Conservation (phyloP, 2,329 filamentous ascomycete genomes). For the Podosphaera leucotricha region DNA sequence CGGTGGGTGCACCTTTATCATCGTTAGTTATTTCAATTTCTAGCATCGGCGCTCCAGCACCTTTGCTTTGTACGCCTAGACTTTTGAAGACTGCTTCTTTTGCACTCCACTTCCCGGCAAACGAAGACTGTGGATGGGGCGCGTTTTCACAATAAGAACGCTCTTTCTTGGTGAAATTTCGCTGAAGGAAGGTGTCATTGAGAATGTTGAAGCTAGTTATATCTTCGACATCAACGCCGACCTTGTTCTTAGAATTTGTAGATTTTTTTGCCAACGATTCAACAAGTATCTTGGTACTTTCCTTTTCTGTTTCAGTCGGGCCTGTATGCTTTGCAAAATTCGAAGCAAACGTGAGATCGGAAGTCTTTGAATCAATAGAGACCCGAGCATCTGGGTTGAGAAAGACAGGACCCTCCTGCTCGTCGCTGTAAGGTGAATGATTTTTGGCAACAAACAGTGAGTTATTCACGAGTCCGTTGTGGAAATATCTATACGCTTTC, state of each 20-base stretch:
- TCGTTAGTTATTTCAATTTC: conserved; percentile 83
- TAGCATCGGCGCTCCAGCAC: conserved; percentile 70
- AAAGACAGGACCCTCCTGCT: conserved; percentile 68
- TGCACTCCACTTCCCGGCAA: conserved; percentile 86
- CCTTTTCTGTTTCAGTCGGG: conserved; percentile 22
- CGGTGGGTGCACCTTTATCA: conserved; percentile 59
- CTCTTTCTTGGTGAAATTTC: conserved; percentile 77
- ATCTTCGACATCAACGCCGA: conserved; percentile 86
- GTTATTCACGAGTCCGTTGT: conserved; percentile 96
- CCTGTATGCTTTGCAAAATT: conserved; percentile 36
- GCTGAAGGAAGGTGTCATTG: conserved; percentile 81
- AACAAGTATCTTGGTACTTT: conserved; percentile 39
- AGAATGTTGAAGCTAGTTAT: conserved; percentile 72
- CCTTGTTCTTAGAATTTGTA: conserved; percentile 44
- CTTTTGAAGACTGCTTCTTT: conserved; percentile 99
- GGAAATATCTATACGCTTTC: conserved; percentile 97
- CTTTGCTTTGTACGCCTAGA: conserved; percentile 64
- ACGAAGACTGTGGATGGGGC: conserved; percentile 63
- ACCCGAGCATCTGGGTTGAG: conserved; percentile 87
- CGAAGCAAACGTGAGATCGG: conserved; percentile 48
- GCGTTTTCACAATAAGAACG: conserved; percentile 68
- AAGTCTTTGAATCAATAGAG: conserved; percentile 62
- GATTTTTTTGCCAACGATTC: conserved; percentile 47
- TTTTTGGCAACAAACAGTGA: conserved; percentile 89
- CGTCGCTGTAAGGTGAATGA: conserved; percentile 71